Conservation (phyloP, 768 basidiomycete genomes). For the Mycena vitilis region DNA sequence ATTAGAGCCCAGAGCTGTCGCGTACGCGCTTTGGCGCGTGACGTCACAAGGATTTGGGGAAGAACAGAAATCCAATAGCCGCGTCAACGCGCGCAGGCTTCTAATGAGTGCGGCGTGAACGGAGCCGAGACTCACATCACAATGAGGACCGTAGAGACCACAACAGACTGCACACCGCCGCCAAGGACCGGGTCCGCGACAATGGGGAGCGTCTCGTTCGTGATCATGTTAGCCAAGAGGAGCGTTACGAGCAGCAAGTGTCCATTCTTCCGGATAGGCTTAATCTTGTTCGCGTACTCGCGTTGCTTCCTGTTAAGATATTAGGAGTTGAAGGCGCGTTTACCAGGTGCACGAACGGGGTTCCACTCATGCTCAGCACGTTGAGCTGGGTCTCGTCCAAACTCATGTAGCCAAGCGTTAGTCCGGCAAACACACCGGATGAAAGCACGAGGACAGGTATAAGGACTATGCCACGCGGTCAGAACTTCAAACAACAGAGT, state of each 20-base stretch:
- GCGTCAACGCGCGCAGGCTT: constrained; percentile 16
- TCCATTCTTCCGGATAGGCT: constrained; percentile 86
- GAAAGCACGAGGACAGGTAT: constrained; percentile 87
- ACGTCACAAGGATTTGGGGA: constrained; percentile 42
- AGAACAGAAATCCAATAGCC: constrained; percentile 10
- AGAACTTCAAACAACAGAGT: not conserved
- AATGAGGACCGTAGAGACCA: constrained; percentile 86
- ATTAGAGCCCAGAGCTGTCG: no score
- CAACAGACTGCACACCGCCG: constrained; percentile 80
- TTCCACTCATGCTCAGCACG: constrained; percentile 87
- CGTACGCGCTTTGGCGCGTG: constrained; percentile 40
- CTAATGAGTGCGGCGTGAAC: constrained; percentile 22
- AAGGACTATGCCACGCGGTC: constrained; percentile 50
- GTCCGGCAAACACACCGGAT: constrained; percentile 90
- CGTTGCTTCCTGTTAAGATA: constrained; percentile 72
- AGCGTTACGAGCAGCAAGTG: constrained; percentile 87
- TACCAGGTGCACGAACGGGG: constrained; percentile 63
- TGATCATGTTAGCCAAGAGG: constrained; percentile 83
- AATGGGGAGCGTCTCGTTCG: constrained; percentile 75
- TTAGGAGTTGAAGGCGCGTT: constrained; percentile 6
- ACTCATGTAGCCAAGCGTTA: constrained; percentile 93
- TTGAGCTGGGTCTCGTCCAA: constrained; percentile 93
- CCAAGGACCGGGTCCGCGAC: constrained; percentile 85
- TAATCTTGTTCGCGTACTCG: constrained; percentile 84
- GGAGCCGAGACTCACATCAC: constrained; percentile 74